Percentiles rank a stretch among this genome's conserved stretches.
phyloP scores from a whole-genome alignment of 148 eudicot genomes.

The Chenopodium suecicum region DNA sequence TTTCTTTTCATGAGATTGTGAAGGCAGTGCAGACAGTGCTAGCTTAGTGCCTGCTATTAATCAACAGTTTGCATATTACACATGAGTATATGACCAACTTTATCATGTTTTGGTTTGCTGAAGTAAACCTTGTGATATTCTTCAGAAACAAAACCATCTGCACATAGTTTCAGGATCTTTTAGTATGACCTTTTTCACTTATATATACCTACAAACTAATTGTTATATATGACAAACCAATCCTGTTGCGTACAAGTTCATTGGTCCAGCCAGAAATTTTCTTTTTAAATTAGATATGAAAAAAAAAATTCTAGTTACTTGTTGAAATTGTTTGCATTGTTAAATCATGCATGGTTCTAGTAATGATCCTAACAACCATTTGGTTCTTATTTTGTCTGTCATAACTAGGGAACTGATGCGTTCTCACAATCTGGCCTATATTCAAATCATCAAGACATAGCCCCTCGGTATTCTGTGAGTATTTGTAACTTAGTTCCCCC shows the following conservation, averaged over 20 bases:
- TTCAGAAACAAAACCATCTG: not conserved
- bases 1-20: not conserved
- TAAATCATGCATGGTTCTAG: not conserved
- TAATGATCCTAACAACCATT: not conserved
- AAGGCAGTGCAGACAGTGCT: not conserved
- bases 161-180: not conserved
- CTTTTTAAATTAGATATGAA: no score
- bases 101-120: not conserved
- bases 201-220: no score
- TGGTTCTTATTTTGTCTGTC: not conserved
- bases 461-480: constrained; percentile 92
- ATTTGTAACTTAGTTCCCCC: not conserved
- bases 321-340: not conserved
- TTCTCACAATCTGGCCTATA: constrained; percentile 96
- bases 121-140: not conserved
- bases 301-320: not conserved
- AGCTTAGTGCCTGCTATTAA: not conserved
- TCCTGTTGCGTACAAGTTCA: no score
- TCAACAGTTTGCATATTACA: not conserved
- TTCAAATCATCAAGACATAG: constrained; percentile 97
- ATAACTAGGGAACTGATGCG: constrained; percentile 84
- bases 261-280: not conserved
- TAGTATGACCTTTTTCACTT: not conserved
- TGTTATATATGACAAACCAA: no score
- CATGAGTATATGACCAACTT: not conserved